phyloP scores from a whole-genome alignment of 441 rosid genomes.

The Euphorbia corollata region DNA sequence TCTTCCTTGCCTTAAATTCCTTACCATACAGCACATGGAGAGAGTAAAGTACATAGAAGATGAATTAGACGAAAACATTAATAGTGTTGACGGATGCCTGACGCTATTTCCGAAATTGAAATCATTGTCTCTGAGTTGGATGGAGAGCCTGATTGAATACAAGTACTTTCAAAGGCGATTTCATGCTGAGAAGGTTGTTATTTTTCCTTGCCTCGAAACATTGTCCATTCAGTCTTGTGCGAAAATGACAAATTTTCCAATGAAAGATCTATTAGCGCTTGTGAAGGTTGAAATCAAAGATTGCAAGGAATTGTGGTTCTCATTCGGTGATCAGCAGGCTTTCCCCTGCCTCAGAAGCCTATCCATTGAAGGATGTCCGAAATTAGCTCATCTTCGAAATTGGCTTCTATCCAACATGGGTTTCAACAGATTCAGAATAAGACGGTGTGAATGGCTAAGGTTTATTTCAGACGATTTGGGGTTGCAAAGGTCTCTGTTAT shows the following conservation, averaged over 20 bases:
- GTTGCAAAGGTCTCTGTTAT: slow-evolving; percentile 4
- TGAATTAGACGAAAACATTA: slow-evolving; percentile 9
- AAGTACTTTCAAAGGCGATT: neutral
- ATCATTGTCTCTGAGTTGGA: neutral
- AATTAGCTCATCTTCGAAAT: slow-evolving; percentile 2
- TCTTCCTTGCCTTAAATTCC: slow-evolving; percentile 16
- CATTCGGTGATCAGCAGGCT: neutral
- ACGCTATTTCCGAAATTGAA: slow-evolving; percentile 19
- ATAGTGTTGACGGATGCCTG: neutral
- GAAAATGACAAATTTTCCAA: slow-evolving; percentile 1
- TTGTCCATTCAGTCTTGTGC: slow-evolving; percentile 14
- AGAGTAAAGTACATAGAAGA: neutral
- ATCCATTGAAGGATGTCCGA: neutral
- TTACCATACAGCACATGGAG: neutral
- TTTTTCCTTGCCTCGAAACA: slow-evolving; percentile 7
- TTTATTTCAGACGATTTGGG: slow-evolving; percentile 14
- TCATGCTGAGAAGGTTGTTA: neutral
- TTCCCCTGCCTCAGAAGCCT: slow-evolving; percentile 14
- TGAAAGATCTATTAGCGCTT: slow-evolving; percentile 7
- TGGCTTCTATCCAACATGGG: slow-evolving; percentile 15
- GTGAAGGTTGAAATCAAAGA: neutral
- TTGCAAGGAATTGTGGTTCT: slow-evolving; percentile 10
- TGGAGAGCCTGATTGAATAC: slow-evolving; percentile 13
- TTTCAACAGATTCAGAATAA: slow-evolving; percentile 10
- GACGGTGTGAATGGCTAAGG: neutral